Conservation (phyloP, 176 grass and related monocot species). For the Elymus sibiricus region DNA sequence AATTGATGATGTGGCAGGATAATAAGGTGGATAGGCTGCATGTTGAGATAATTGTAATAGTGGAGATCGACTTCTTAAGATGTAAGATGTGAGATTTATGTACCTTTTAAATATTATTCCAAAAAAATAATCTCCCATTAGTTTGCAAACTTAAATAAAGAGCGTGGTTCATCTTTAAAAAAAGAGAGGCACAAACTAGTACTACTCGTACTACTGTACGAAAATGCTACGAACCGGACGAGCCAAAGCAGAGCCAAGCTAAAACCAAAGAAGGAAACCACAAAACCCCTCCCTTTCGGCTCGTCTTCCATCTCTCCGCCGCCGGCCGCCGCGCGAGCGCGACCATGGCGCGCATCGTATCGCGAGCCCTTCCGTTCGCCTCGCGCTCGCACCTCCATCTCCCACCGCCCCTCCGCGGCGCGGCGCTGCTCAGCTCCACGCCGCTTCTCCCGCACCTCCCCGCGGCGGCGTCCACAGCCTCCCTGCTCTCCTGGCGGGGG, state of each 20-base stretch:
- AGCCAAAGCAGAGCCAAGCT: neutral
- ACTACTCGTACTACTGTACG: neutral
- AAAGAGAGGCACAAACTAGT: neutral
- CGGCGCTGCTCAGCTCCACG: constrained; percentile 18
- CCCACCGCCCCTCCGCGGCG: neutral
- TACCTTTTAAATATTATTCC: too few relatives aligned
- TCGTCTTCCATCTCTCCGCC: neutral
- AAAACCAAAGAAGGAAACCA: neutral
- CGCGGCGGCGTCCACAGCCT: constrained; percentile 8
- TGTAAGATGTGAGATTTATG: too few relatives aligned
- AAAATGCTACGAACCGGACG: neutral
- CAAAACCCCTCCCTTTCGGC: constrained; percentile 6
- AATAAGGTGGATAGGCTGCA: too few relatives aligned
- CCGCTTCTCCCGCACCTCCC: neutral
- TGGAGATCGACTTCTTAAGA: too few relatives aligned
- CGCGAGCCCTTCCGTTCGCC: constrained; percentile 65
- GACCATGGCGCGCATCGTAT: constrained; percentile 76
- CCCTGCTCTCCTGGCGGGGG: constrained; percentile 32
- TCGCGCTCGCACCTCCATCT: constrained; percentile 33
- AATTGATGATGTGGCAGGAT: too few relatives aligned
- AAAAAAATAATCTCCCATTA: too few relatives aligned
- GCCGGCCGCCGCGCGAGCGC: constrained; percentile 13
- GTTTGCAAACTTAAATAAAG: too few relatives aligned
- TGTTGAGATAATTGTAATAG: too few relatives aligned
- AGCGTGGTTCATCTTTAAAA: too few relatives aligned